Evolutionary conservation across 225 moss, liverwort and hornwort species (phyloP), one percentile per base, ranked within the genome.

Genomic region (Sphagnum contortum): DNA sequence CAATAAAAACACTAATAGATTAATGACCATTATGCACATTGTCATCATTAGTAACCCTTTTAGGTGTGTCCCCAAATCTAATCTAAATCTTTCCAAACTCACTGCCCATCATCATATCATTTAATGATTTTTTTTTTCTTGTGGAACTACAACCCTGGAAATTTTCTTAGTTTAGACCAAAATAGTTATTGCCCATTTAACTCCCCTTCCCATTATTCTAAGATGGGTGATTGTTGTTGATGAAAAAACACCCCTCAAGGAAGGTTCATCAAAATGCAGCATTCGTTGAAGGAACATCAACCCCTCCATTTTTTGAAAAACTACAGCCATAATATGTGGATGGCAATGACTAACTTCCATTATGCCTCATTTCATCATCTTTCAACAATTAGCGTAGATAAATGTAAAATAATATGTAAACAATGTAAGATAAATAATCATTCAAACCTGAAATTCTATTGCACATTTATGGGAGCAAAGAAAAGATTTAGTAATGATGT

Each of bases 121-220:
- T 88, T 12, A 84, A 61, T 12, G 88, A 67, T 87, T 88, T 80
- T 87, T 92, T 65, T 77, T 81, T 45, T 83, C 68, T 55, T 87
- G 88, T 11, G 73, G 64, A 60, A 78, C 87, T 53, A 64, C 69
- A 44, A 73, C 68, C 56, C 9, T 66, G 61, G 29, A 75, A 12
- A 54, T 14, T 44, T 55, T 70, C 70, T 64, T 83, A 51, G 73
- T 84, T 47, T 74, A 47, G 50, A 90, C 67, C 65, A 86, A 71
- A 10, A 83, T 73, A 3, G 81, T 83, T 59, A 83, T 84, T 55
- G 96, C 87, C 62, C 96, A 83, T 81, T 92, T 90, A 61, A 92
- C 78, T 48, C 96, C 96, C 73, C 96, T 80, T 55, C 96, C 96
- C 52, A 96, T 79, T 68, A 96, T 85, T 57, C 92, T 87, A 57